Percentiles rank a stretch among this genome's conserved stretches.
phyloP scores from a whole-genome alignment of 2,329 filamentous ascomycete species.

The Fusarium sp. region DNA sequence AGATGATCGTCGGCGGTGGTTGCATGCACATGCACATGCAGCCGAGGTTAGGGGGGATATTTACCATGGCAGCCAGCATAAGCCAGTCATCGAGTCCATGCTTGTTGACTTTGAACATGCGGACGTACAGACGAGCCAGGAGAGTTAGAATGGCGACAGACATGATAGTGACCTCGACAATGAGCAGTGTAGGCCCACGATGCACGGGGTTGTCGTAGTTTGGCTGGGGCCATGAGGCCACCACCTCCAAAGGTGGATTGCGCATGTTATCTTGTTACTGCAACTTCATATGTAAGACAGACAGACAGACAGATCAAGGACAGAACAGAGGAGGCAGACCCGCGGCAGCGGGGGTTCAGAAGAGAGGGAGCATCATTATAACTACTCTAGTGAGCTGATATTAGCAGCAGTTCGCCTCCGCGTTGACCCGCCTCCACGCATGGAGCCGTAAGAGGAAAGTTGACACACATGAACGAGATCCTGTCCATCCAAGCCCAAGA shows the following conservation, averaged over 20 bases:
- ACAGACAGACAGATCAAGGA: constrained; percentile 1
- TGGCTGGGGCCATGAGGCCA: constrained; percentile 55
- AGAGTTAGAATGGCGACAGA: constrained; percentile 54
- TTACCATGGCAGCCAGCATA: constrained; percentile 57
- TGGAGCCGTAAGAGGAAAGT: constrained; percentile 20
- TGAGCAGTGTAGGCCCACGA: constrained; percentile 55
- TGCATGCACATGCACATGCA: constrained; percentile 37
- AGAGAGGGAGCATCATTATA: constrained; percentile 40
- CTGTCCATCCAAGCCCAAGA: not conserved
- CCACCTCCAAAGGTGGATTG: constrained; percentile 54
- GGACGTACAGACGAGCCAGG: constrained; percentile 55
- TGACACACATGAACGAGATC: constrained; percentile 4
- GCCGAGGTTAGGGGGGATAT: constrained; percentile 31
- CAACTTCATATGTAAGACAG: constrained; percentile 9
- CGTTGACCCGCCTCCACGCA: constrained; percentile 40
- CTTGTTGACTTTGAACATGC: constrained; percentile 52
- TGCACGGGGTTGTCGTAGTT: constrained; percentile 56
- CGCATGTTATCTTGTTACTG: constrained; percentile 49
- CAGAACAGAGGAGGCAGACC: constrained; percentile 53
- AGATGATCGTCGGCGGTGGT: not conserved
- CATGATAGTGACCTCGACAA: constrained; percentile 54
- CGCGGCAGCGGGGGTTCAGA: constrained; percentile 10
- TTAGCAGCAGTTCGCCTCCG: constrained; percentile 11
- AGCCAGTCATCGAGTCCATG: constrained; percentile 58
- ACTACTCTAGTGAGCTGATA: constrained; percentile 26